These are phyloP conservation scores for Crithidia fasciculata DNA, from an alignment of 208 protist species.

Conservation along the genomic window DNA sequence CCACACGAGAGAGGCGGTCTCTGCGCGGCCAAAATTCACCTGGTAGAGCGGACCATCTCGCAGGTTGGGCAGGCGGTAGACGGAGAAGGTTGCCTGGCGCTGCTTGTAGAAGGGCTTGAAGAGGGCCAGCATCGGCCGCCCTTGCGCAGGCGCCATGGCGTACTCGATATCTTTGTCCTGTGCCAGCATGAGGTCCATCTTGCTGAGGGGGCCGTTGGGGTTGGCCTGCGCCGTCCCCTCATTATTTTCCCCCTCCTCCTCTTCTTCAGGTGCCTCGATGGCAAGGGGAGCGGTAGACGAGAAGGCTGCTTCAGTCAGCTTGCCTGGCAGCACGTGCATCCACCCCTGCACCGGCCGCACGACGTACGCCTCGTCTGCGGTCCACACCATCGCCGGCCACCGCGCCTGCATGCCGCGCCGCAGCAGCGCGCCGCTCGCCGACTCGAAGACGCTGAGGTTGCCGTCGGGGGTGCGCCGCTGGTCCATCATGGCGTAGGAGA, in stretches of 20 bases:
- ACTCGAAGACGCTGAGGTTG: slow-evolving; percentile 76
- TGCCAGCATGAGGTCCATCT: slow-evolving; percentile 78
- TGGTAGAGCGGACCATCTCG: slow-evolving; percentile 65
- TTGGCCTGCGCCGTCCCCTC: not conserved
- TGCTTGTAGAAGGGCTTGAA: slow-evolving; percentile 89
- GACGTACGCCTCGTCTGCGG: slow-evolving; percentile 58
- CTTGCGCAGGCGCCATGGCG: slow-evolving; percentile 50
- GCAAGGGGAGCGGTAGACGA: slow-evolving; percentile 4
- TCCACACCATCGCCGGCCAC: slow-evolving; percentile 86
- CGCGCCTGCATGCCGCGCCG: slow-evolving; percentile 76
- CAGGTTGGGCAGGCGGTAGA: slow-evolving; percentile 84
- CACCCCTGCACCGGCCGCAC: slow-evolving; percentile 76
- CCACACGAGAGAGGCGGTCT: slow-evolving; percentile 71
- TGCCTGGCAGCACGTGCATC: slow-evolving; percentile 74
- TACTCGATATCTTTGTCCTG: slow-evolving; percentile 85
- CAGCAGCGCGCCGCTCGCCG: slow-evolving; percentile 53
- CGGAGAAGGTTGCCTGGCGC: slow-evolving; percentile 56
- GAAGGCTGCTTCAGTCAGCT: slow-evolving; percentile 16
- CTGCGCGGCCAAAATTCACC: slow-evolving; percentile 69
- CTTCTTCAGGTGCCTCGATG: slow-evolving; percentile 20
- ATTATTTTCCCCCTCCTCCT: not conserved
- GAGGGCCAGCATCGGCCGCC: slow-evolving; percentile 68
- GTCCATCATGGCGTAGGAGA: slow-evolving; percentile 85
- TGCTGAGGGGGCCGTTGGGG: slow-evolving; percentile 43
- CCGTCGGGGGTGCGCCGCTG: slow-evolving; percentile 75